Base-by-base conservation (phyloP, 2,329 filamentous ascomycete genomes). In the Hypomyces rosellus region DNA sequence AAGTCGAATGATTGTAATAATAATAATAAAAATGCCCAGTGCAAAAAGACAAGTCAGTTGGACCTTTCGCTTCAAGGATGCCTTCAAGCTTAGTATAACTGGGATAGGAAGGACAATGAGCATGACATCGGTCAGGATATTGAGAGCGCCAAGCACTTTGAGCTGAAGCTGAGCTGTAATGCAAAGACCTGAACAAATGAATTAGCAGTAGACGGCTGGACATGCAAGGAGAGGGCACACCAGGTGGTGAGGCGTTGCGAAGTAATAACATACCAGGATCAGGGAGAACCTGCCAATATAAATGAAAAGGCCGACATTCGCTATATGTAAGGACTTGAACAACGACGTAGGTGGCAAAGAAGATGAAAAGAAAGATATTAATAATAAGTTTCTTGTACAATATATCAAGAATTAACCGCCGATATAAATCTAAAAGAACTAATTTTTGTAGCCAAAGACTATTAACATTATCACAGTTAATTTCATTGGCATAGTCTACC, bases 211-310 rank as follows among this genome's bases (percentile, higher is more conserved):
- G 20, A 20, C 20, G 3, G 20, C 5, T 20, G 20, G 20, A 20
- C 20, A 20, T 20, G 20, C 20, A 20, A 20, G 20, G 20, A 5
- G 20, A 20, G 20, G 20, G 20, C 20, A 20, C 20, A 20, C 5
- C 20, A 3, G 25, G 9, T 30, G 25, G 25, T 30, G 25, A 30
- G 25, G 25, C 25, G 25, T 11, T 30, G 9, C 25, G 9, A 11
- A 30, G 25, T 30, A n/a, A 50, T 30, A n/a, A 50, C 57, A n/a
- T 61, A 60, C 66, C 67, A 45, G 67, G 65, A 49, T 61, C 57
- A 42, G 66, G 78, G 1, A 73, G 57, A 48, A 81, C 74, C 59
- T 80, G 77, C 77, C 77, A 82, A 61, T 81, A 80, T 47, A 78
- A 72, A 43, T 65, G 57, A 55, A 80, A 74, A 3, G 77, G 77